Evolutionary conservation across 495 filamentous ascomycete species (phyloP), one percentile per base, ranked within the genome.

Genomic region (Rusavskia elegans): DNA sequence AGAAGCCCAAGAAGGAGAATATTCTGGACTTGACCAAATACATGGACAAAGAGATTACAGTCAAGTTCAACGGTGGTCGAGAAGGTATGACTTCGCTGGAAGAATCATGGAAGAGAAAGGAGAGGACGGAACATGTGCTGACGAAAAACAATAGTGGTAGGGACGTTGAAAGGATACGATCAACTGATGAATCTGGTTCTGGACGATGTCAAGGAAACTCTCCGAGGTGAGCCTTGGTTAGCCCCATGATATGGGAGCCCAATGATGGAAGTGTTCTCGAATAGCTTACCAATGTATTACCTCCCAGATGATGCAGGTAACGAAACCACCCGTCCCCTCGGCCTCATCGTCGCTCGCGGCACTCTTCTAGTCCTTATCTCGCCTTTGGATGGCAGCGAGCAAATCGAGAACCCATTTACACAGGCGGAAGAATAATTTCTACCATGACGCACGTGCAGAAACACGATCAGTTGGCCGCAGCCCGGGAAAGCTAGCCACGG

Each of bases 131-230:
- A 35, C 10, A 11, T 11, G 2, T 5, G 23, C 44, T 49, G 40
- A 37, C 39, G 17, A 9, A 35, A 36, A 23, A 30, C 0, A 19
- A 52, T 62, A 96, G 92, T 95, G 10, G 81, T 77, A 11, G 92
- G 92, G 45, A 83, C 77, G 5, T 76, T 98, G 10, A 98, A 97
- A 63, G 92, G 92, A 45, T 95, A 87, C 59, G 92, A 98, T 60
- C 89, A 90, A 59, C 73, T 98, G 36, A 96, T 97, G 90, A 98
- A 97, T 65, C 71, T 98, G 50, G 92, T 98, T 20, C 72, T 98
- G 48, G 93, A 97, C 60, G 86, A 97, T 50, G 89, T 92, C 20
- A 81, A 93, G 68, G 92, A 98, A 64, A 71, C 80, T 21, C 76
- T 95, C 68, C 75, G 85, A 71, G 90, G 90, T 95, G 59, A 55